Evolutionary conservation across 768 basidiomycete genomes (phyloP), one percentile per base, ranked within the genome.

Genomic region (Panus rudis): DNA sequence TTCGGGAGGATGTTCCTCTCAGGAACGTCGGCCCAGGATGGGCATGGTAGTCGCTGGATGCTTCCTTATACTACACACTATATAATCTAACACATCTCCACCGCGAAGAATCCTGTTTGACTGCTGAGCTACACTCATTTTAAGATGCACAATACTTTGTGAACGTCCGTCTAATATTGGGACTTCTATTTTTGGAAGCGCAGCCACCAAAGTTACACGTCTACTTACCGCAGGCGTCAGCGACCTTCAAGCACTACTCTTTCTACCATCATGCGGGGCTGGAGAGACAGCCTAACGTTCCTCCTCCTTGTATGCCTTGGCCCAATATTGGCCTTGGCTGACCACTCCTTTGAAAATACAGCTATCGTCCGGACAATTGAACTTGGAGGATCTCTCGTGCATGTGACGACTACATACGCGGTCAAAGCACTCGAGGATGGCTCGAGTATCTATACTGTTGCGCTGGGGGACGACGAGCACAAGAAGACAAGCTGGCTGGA

Each of bases 301-400:
- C 56, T 78, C 52, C 59, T 78, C 37, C 56, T 54, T 39, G 50
- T 59, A 44, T 54, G 76, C 8, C 56, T 78, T 12, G 57, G 65
- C 39, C 61, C 67, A 28, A 59, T 69, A 21, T 57, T 68, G 20
- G 58, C 64, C 24, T 62, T 67, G 24, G 68, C 69, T 4, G 60
- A 63, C 48, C 67, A 69, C 54, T 73, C 80, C 2, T 90, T 90
- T 65, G 88, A 90, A 74, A 92, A 92, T 53, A 89, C 85, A 17
- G 88, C 84, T 49, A 75, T 98, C 48, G 87, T 92, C 24, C 84
- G 91, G 55, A 81, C 86, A 4, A 71, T 92, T 46, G 93, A 96
- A 54, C 84, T 96, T 19, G 91, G 85, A 26, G 93, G 93, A 40
- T 74, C 92, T 16, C 73, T 90, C 19, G 84, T 91, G 43, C 82